phyloP scores from a whole-genome alignment of 139 green algal genomes.

The Chlamydomonas sphaeroides region DNA sequence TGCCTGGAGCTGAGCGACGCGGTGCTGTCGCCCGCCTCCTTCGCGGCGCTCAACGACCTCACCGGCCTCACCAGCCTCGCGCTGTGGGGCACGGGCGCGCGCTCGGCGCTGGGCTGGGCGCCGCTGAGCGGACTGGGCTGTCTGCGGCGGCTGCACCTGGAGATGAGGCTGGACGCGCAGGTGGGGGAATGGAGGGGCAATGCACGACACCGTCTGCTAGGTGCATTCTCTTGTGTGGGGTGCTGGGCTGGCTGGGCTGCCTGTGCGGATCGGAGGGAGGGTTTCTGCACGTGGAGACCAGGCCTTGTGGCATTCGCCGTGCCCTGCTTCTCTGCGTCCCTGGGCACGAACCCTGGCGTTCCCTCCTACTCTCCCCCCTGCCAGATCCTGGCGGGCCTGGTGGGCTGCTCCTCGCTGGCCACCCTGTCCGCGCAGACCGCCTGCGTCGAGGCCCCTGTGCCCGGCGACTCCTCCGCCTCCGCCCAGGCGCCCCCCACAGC shows the following conservation, averaged over 20 bases:
- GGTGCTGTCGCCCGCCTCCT: background rate
- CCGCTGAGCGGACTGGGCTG: background rate
- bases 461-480: too few species aligned
- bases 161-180: slow-evolving; percentile 1
- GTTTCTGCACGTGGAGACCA: too few species aligned
- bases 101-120: slow-evolving; percentile 14
- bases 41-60: slow-evolving; percentile 20
- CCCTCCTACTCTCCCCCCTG: too few species aligned
- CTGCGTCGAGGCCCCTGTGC: too few species aligned
- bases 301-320: too few species aligned
- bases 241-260: background rate
- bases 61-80: background rate
- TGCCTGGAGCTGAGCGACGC: slow-evolving; percentile 23
- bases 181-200: too few species aligned
- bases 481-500: too few species aligned
- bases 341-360: too few species aligned
- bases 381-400: background rate
- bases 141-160: slow-evolving; percentile 31
- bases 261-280: too few species aligned
- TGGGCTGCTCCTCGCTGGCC: background rate
- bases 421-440: slow-evolving; percentile 6
- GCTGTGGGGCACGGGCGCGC: slow-evolving; percentile 5
- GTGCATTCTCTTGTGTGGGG: too few species aligned
- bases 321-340: too few species aligned
- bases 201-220: too few species aligned